phyloP scores from a whole-genome alignment of 805 yeast genomes.

The Priceomyces castillae region DNA sequence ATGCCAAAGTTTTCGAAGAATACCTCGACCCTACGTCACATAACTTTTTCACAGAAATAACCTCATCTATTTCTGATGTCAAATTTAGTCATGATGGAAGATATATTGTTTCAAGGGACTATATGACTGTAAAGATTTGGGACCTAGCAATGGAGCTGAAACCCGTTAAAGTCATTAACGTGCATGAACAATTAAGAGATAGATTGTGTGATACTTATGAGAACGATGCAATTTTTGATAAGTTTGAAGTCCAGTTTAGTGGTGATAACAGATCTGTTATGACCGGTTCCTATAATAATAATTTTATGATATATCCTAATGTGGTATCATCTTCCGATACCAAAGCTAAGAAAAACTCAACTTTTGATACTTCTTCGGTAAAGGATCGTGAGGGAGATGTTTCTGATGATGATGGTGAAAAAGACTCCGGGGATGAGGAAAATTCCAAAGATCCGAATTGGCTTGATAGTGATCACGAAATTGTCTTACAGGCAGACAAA shows the following conservation, averaged over 20 bases:
- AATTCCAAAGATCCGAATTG: slow-evolving; percentile 4
- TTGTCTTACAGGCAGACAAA: slow-evolving; percentile 95
- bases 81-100: slow-evolving; percentile 90
- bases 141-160: slow-evolving; percentile 95
- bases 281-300: slow-evolving; percentile 97
- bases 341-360: slow-evolving; percentile 11
- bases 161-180: slow-evolving; percentile 90
- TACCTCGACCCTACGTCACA: slow-evolving; percentile 89
- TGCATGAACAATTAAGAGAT: slow-evolving; percentile 92
- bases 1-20: slow-evolving; percentile 86
- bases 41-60: slow-evolving; percentile 95
- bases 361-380: slow-evolving; percentile 12
- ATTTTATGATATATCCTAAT: slow-evolving; percentile 94
- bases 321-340: slow-evolving; percentile 41
- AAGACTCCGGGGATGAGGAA: slow-evolving; percentile 23
- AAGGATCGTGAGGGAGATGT: slow-evolving; percentile 12
- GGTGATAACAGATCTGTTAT: slow-evolving; percentile 90
- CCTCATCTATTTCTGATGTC: slow-evolving; percentile 90
- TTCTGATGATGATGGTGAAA: slow-evolving; percentile 23
- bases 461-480: slow-evolving; percentile 46
- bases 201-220: slow-evolving; percentile 96
- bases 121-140: slow-evolving; percentile 97
- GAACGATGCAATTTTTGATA: slow-evolving; percentile 97
- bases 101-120: slow-evolving; percentile 95
- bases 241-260: slow-evolving; percentile 92